Evolutionary conservation across 257 asterid genomes (phyloP).

Genomic region (Gardenia jasminoides): DNA sequence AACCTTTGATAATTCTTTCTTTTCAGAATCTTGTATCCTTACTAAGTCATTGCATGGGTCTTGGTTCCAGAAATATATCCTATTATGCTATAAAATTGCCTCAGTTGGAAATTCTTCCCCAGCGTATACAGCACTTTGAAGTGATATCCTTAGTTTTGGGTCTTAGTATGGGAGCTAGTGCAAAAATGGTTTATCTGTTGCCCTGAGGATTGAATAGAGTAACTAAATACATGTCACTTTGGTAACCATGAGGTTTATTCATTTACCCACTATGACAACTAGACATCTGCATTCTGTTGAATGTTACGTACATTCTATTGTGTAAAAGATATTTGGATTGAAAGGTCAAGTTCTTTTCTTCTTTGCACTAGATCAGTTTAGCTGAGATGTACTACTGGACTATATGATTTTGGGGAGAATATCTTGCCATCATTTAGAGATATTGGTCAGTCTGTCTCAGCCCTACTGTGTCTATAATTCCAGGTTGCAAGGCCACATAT

Average conservation of each 20-base stretch:
- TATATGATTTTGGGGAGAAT: neutral
- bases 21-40: neutral
- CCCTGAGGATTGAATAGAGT: neutral
- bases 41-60: neutral
- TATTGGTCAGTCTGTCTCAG: neutral
- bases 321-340: neutral
- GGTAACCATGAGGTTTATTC: neutral
- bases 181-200: neutral
- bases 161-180: too few relatives aligned
- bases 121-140: neutral
- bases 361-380: neutral
- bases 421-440: neutral
- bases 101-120: neutral
- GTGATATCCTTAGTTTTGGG: neutral
- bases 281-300: neutral
- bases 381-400: neutral
- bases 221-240: neutral
- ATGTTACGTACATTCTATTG: neutral
- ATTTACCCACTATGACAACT: neutral
- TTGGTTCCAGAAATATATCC: neutral
- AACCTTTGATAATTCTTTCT: neutral
- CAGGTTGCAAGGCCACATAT: conserved; percentile 72
- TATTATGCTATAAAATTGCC: neutral
- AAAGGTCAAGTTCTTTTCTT: neutral
- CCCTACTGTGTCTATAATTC: conserved; percentile 4